A percentile compares a stretch with the other conserved stretches of the same genome.
phyloP scores from a whole-genome alignment of 495 filamentous ascomycete genomes.

The Hypoxylon lenormandii region DNA sequence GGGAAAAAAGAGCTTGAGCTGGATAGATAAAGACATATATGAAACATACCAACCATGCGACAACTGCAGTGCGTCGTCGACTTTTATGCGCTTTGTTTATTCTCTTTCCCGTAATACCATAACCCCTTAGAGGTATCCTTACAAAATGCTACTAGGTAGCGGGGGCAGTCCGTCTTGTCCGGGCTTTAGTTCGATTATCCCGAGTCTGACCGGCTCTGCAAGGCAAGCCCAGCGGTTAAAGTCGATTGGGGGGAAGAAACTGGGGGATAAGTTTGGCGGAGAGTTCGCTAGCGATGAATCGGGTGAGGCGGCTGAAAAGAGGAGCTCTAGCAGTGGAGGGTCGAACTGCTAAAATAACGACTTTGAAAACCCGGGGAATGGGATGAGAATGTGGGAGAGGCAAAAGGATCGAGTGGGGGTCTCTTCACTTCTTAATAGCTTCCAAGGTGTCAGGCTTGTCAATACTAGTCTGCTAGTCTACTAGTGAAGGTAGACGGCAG shows the following conservation, averaged over 20 bases:
- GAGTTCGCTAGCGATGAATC: constrained; percentile 24
- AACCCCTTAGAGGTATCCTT: not conserved
- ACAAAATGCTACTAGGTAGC: constrained; percentile 5
- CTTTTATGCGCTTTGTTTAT: not conserved
- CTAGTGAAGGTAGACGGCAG: not conserved
- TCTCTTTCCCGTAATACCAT: constrained; percentile 8
- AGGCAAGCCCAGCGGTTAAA: constrained; percentile 33
- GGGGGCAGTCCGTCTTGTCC: constrained; percentile 9
- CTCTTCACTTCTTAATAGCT: constrained; percentile 9
- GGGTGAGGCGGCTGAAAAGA: constrained; percentile 45
- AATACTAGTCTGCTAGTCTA: too few species aligned
- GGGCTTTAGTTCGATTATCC: constrained; percentile 13
- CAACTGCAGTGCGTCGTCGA: not conserved
- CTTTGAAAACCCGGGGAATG: constrained; percentile 30
- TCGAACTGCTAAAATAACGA: constrained; percentile 40
- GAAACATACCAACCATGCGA: constrained; percentile 29
- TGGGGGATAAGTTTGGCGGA: constrained; percentile 19
- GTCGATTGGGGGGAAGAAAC: too few species aligned
- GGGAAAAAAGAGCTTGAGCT: constrained; percentile 20
- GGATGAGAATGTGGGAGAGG: constrained; percentile 35
- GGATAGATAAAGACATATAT: constrained; percentile 27
- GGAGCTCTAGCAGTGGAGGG: constrained; percentile 26
- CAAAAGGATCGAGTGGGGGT: constrained; percentile 33
- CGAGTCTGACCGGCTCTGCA: constrained; percentile 31
- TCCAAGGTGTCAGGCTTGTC: not conserved